These are phyloP conservation scores for Lentinula sp. DNA, from an alignment of 768 basidiomycete genomes.

Conservation along the genomic window DNA sequence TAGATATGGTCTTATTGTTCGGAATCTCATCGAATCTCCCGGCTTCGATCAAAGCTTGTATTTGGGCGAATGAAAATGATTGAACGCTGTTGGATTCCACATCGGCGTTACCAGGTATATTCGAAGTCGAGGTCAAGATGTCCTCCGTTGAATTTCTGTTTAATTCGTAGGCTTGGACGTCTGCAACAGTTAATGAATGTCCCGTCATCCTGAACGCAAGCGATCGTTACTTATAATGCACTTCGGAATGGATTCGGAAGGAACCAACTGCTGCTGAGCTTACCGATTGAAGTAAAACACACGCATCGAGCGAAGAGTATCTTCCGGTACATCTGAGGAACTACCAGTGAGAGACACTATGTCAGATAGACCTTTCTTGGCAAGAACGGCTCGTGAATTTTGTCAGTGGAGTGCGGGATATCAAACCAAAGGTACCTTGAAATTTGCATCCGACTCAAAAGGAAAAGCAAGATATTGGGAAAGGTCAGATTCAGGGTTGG, in stretches of 20 bases:
- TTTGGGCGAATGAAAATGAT: slow-evolving; percentile 57
- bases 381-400: slow-evolving; percentile 10
- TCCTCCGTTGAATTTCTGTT: slow-evolving; percentile 7
- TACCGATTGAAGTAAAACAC: slow-evolving; percentile 74
- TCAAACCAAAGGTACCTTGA: slow-evolving; percentile 40
- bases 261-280: background rate
- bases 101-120: background rate
- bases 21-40: slow-evolving; percentile 71
- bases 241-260: background rate
- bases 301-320: slow-evolving; percentile 45
- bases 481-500: background rate
- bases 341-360: slow-evolving; percentile 35
- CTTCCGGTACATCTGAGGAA: slow-evolving; percentile 32
- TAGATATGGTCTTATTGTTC: slow-evolving; percentile 68
- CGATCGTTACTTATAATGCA: no score
- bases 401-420: background rate
- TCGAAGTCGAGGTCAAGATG: background rate
- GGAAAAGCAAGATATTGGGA: slow-evolving; percentile 34
- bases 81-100: background rate
- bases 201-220: slow-evolving; percentile 29
- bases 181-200: slow-evolving; percentile 32
- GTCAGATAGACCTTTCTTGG: slow-evolving; percentile 61
- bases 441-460: slow-evolving; percentile 51
- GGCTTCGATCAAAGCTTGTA: slow-evolving; percentile 65
- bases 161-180: slow-evolving; percentile 30